phyloP scores from a whole-genome alignment of 2,329 filamentous ascomycete species.

The Ceratocystis alfenasii region DNA sequence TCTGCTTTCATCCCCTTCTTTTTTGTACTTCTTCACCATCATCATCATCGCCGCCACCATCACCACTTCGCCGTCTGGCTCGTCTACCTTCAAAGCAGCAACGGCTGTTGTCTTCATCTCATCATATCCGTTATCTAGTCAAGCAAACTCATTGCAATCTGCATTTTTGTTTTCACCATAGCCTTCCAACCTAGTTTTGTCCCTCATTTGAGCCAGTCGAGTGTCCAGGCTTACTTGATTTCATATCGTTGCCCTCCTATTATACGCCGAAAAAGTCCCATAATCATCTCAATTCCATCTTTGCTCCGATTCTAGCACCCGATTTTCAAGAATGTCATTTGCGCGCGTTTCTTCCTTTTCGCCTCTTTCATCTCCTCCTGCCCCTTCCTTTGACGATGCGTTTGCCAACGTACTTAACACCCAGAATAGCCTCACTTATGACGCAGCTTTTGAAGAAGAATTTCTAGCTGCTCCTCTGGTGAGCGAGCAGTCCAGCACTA shows the following conservation, averaged over 20 bases:
- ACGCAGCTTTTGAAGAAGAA: background rate
- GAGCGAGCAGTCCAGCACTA: background rate
- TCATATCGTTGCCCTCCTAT: background rate
- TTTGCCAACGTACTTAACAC: background rate
- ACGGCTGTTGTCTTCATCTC: background rate
- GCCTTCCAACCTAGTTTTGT: background rate
- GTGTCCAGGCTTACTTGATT: background rate
- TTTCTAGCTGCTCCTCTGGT: background rate
- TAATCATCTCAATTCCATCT: background rate
- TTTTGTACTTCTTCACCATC: background rate
- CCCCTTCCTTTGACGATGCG: background rate
- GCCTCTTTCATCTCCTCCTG: background rate
- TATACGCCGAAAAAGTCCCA: background rate
- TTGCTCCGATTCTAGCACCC: background rate
- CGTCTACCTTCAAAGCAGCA: too few species aligned
- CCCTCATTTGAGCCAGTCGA: background rate
- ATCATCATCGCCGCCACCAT: background rate
- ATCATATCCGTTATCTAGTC: background rate
- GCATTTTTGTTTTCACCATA: background rate
- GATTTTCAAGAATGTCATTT: background rate
- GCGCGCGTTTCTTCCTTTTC: conserved; percentile 2
- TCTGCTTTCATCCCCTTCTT: background rate
- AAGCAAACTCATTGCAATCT: background rate
- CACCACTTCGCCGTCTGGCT: background rate
- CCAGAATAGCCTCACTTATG: background rate